A percentile compares a stretch with the other conserved stretches of the same genome.
Conservation (phyloP, 192 early-diverging fungal species). For the Neocallimastix lanati region DNA sequence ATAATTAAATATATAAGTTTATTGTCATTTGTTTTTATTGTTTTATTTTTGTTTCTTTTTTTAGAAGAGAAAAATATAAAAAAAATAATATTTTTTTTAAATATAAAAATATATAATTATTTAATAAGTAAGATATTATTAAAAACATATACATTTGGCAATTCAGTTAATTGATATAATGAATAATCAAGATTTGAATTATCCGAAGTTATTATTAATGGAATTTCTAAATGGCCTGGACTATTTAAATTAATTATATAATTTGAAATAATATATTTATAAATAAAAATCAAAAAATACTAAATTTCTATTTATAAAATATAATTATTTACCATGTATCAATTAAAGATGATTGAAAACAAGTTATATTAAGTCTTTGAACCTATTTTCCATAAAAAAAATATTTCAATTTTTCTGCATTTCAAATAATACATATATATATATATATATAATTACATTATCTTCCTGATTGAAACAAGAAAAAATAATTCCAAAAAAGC, state of each 20-base stretch:
- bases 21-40: too few relatives aligned
- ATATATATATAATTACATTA: neutral
- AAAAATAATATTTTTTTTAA: too few relatives aligned
- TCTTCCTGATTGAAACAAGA: conserved; percentile 2
- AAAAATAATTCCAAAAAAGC: conserved; percentile 4
- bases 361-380: neutral
- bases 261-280: too few relatives aligned
- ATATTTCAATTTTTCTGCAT: too few relatives aligned
- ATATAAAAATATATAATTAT: too few relatives aligned
- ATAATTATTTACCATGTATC: neutral
- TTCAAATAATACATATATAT: too few relatives aligned
- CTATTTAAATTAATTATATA: neutral
- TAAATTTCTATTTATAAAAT: too few relatives aligned
- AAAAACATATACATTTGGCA: neutral
- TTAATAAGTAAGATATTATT: too few relatives aligned
- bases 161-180: neutral
- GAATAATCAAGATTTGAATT: neutral
- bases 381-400: too few relatives aligned
- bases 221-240: neutral
- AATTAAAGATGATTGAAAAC: neutral
- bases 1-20: too few relatives aligned
- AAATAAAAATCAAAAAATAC: too few relatives aligned
- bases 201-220: neutral
- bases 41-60: neutral
- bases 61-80: too few relatives aligned